Evolutionary conservation across 306 rosid species (phyloP).

Genomic region (Fagus sylvatica): DNA sequence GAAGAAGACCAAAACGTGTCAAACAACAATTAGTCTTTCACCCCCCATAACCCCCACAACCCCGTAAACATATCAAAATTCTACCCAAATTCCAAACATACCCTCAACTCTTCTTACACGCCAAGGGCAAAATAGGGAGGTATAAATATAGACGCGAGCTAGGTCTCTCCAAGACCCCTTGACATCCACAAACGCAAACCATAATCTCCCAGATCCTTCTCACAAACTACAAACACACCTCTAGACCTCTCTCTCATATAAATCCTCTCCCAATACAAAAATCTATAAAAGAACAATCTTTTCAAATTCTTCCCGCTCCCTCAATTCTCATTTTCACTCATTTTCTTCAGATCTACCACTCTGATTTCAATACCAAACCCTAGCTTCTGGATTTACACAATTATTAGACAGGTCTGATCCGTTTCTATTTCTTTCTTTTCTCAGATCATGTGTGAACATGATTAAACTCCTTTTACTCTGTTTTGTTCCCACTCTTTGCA

Average conservation of each 20-base stretch:
- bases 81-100: no score
- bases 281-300: conserved; percentile 39
- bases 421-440: not conserved
- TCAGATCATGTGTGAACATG: no score
- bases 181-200: not conserved
- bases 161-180: not conserved
- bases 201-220: conserved; percentile 18
- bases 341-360: no score
- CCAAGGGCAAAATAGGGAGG: conserved; percentile 17
- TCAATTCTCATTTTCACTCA: not conserved
- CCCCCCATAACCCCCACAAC: no score
- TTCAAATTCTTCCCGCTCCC: conserved; percentile 65
- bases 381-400: not conserved
- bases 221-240: not conserved
- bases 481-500: not conserved
- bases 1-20: no score
- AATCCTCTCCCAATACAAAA: conserved; percentile 10
- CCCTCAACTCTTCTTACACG: no score
- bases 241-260: conserved; percentile 8
- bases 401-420: conserved; percentile 30
- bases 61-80: no score
- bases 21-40: no score
- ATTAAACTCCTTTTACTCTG: no score
- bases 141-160: not conserved
- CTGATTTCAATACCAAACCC: conserved; percentile 10